phyloP scores from a whole-genome alignment of 1,139 yeast species.

The Sugiyamaella castrensis region DNA sequence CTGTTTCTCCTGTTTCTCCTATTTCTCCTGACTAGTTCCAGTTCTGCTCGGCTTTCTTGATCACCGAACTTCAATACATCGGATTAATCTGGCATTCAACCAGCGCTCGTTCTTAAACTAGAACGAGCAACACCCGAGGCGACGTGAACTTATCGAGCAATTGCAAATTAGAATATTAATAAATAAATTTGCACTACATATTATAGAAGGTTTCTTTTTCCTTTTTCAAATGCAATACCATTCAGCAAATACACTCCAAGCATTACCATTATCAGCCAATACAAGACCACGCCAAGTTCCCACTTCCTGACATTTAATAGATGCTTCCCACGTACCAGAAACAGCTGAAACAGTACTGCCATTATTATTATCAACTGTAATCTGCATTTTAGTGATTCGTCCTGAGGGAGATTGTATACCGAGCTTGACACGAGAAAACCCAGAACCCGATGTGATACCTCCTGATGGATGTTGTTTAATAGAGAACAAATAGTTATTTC shows the following conservation, averaged over 20 bases:
- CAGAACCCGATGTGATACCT: conserved; percentile 49
- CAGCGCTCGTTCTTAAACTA: no score
- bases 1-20: no score
- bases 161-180: background rate
- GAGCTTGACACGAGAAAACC: conserved; percentile 47
- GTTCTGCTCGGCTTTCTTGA: no score
- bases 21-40: no score
- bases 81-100: no score
- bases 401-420: conserved; percentile 86
- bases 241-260: conserved; percentile 90
- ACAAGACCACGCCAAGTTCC: conserved; percentile 86
- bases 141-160: background rate
- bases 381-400: conserved; percentile 58
- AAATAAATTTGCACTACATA: background rate
- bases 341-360: conserved; percentile 25
- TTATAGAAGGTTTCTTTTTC: background rate
- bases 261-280: conserved; percentile 70
- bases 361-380: conserved; percentile 41
- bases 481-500: conserved; percentile 62
- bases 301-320: conserved; percentile 59
- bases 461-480: conserved; percentile 62
- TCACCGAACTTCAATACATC: no score
- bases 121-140: conserved; percentile 1
- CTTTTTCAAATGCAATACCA: conserved; percentile 61
- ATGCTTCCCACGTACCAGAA: conserved; percentile 54